Base-by-base conservation (phyloP, 208 protist genomes). In the Wallacemonas sp. region DNA sequence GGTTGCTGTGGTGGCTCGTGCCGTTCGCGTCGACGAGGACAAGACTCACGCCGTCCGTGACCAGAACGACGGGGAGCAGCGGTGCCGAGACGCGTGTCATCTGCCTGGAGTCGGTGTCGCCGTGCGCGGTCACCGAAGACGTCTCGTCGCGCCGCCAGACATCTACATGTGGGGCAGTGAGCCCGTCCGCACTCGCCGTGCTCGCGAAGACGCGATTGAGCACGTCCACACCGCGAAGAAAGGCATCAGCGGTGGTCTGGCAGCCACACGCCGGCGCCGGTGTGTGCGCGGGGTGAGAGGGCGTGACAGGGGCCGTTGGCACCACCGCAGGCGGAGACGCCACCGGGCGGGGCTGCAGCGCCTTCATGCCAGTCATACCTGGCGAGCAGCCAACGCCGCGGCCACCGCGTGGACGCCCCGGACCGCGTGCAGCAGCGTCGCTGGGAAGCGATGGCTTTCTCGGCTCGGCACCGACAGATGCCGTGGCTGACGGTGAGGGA, bases 1-100 rank as follows among this genome's bases (percentile, higher is more conserved):
- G 81, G 60, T 85, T 85, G 52, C 46, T 26, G 57, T 85, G 82
- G 38, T 73, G 61, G 10, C 63, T 22, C 10, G 78, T 76, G 27
- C 82, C 82, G 53, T 88, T 75, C 17, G 4, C 10, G 57, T 79
- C 74, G 1, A 76, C 54, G 15, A 75, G 38, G 22, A 79, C 2
- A 2, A 75, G 57, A 3, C 37, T 62, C 4, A 6, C n/a, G 13
- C 74, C 74, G 55, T 76, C 74, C 1, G 68, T 79, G 48, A 67
- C 52, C 17, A 75, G 32, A 0, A 24, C 46, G 3, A 79, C 29
- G 1, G 74, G 74, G 3, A 66, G 54, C 29, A 72, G 41, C 5
- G 66, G 38, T 17, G 36, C 36, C 13, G n/a, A 27, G 8, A 24
- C 17, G 24, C 24, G 38, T 24, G 13, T 6, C 55, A 62, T 62